Conservation (phyloP, 179 eudicot genomes). For the Carnegiea gigantea region DNA sequence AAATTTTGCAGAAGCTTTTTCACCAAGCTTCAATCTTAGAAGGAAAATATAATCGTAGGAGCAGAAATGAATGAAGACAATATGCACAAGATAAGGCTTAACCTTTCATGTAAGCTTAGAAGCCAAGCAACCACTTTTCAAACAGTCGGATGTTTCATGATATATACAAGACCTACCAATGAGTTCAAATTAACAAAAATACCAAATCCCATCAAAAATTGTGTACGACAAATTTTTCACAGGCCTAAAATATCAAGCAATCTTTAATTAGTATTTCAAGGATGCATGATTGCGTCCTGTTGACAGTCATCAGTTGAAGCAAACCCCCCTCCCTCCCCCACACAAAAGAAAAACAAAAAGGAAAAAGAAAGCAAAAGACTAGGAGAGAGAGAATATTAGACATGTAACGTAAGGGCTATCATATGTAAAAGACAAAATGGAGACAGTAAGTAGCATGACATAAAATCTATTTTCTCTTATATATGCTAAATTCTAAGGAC, state of each 20-base stretch:
- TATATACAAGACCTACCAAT: not conserved
- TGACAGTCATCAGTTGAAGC: not conserved
- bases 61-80: not conserved
- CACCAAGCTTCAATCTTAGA: not conserved
- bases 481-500: not conserved
- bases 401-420: too few species aligned
- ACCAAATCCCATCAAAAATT: not conserved
- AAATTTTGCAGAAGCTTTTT: not conserved
- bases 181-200: not conserved
- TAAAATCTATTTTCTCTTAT: too few species aligned
- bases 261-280: not conserved
- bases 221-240: not conserved
- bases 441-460: not conserved
- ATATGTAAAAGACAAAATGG: too few species aligned
- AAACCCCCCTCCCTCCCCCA: not conserved
- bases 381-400: too few species aligned
- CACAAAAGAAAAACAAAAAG: too few species aligned
- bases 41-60: not conserved
- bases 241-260: not conserved
- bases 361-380: too few species aligned
- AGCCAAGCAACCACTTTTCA: not conserved
- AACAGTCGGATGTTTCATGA: not conserved
- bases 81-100: not conserved
- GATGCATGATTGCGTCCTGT: not conserved
- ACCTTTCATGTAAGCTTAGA: not conserved